Evolutionary conservation across 164 flowering plant genomes (phyloP), one percentile per base, ranked within the genome.

Genomic region (Brasenia schreberi): DNA sequence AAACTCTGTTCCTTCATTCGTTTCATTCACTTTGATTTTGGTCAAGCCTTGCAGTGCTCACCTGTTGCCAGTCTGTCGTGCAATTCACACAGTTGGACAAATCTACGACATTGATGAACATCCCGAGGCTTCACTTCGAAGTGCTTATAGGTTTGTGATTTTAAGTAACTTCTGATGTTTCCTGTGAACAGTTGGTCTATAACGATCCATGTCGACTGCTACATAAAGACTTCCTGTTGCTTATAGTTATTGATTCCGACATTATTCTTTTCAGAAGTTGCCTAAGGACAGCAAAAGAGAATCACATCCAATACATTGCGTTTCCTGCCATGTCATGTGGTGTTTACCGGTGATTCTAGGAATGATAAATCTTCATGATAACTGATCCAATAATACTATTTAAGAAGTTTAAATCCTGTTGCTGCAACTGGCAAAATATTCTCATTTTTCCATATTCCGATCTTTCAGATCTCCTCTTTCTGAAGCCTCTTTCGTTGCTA

Each of bases 281-380:
- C 78, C 76, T 94, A 71, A 77, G 68, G 61, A 81, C 88, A 27
- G 97, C 96, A 5, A 88, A 85, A 66, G 96, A 87, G 64, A 85
- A 87, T 77, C 83, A 81, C 73, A 81, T 94, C 70, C 81, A 84
- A 44, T 89, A 87, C 71, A 74, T 94, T 73, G 97, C 97, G 7
- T 94, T 94, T 71, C 82, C 99, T 78, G 94, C 99, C 74, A 81
- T 94, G 71, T 94, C 99, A 49, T 94, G 97, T 71, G 99, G 99
- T 67, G 81, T 82, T 7, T 89, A 65, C 71, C 71, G 96, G 99
- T 94, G 71, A 76, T 84, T 65, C 7, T 12, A 45, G 11, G 11
- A 45, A 7, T 7, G 53, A 45, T 23, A 23, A 45, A 7, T 45
- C 53, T 45, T 7, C 12, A 12, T 7, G 7, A 23, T 45, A 7